Evolutionary conservation across 495 filamentous ascomycete species (phyloP).

Genomic region (Pseudotulostoma volvatum): DNA sequence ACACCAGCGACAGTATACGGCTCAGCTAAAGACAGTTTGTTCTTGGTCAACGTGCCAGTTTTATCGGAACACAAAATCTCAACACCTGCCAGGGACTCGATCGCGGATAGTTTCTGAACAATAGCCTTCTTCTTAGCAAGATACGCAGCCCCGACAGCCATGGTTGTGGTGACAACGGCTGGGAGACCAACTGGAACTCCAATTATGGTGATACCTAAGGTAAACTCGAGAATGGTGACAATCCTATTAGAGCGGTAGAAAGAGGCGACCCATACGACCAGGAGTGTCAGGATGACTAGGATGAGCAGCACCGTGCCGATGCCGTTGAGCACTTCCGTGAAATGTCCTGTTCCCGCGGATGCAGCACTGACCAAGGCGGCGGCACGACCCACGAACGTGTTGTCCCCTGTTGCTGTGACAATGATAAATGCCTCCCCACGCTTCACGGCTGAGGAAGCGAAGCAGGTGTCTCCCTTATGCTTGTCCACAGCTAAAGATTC

Average conservation of each 20-base stretch:
- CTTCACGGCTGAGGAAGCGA: slow-evolving; percentile 76
- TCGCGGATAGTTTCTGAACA: slow-evolving; percentile 84
- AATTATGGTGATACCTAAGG: slow-evolving; percentile 70
- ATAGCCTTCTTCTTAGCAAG: slow-evolving; percentile 84
- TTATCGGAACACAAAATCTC: slow-evolving; percentile 96
- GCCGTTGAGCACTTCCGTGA: slow-evolving; percentile 72
- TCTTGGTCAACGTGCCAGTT: slow-evolving; percentile 73
- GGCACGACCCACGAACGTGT: slow-evolving; percentile 77
- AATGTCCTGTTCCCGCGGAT: slow-evolving; percentile 57
- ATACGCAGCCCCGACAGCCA: slow-evolving; percentile 88
- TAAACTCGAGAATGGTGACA: slow-evolving; percentile 64
- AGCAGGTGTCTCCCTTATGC: slow-evolving; percentile 60
- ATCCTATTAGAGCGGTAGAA: slow-evolving; percentile 76
- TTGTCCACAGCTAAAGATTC: slow-evolving; percentile 88
- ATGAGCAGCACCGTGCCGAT: slow-evolving; percentile 62
- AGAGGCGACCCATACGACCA: slow-evolving; percentile 70
- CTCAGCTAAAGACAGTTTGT: slow-evolving; percentile 74
- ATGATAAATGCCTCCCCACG: slow-evolving; percentile 73
- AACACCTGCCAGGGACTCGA: slow-evolving; percentile 85
- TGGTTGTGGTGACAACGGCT: slow-evolving; percentile 87
- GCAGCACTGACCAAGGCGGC: slow-evolving; percentile 71
- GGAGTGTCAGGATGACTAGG: slow-evolving; percentile 62
- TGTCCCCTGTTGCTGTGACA: slow-evolving; percentile 67
- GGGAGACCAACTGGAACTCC: slow-evolving; percentile 93
- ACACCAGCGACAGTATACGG: slow-evolving; percentile 70